These are phyloP conservation scores for Phialocephala subalpina DNA, from an alignment of 2,329 filamentous ascomycete species.

Conservation along the genomic window DNA sequence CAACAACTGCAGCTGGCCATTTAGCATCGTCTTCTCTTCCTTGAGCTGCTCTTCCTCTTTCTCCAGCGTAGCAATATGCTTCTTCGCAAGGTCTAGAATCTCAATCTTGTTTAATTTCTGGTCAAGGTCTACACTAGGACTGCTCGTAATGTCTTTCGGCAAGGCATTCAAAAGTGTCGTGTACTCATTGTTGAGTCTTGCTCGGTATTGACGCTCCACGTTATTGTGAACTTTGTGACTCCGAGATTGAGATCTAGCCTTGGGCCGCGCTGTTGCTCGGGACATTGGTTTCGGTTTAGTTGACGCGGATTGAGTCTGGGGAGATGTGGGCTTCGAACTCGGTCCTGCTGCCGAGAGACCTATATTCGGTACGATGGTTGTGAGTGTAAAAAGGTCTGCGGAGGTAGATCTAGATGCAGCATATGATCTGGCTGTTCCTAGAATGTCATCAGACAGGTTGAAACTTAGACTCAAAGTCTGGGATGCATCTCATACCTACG, in stretches of 20 bases:
- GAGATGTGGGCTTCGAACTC: background rate
- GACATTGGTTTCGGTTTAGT: background rate
- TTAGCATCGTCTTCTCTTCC: constrained; percentile 4
- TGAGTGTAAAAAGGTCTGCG: background rate
- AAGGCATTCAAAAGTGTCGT: constrained; percentile 9
- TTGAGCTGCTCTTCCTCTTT: constrained; percentile 1
- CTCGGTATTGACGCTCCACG: constrained; percentile 20
- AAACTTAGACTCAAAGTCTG: background rate
- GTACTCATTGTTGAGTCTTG: constrained; percentile 15
- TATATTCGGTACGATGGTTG: background rate
- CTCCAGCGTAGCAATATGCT: background rate
- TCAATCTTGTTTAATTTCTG: background rate
- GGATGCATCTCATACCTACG: background rate
- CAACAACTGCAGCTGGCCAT: background rate
- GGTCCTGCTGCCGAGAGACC: background rate
- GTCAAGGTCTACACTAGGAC: background rate
- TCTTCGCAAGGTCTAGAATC: background rate
- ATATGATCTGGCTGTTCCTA: background rate
- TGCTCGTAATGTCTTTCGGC: constrained; percentile 5
- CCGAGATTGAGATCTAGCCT: background rate
- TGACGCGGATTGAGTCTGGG: background rate
- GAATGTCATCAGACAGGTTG: background rate
- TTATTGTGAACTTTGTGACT: constrained; percentile 3
- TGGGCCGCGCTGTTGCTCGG: background rate
- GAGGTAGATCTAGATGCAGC: background rate